Conservation (phyloP, 495 filamentous ascomycete genomes). For the Annulohypoxylon moriforme region DNA sequence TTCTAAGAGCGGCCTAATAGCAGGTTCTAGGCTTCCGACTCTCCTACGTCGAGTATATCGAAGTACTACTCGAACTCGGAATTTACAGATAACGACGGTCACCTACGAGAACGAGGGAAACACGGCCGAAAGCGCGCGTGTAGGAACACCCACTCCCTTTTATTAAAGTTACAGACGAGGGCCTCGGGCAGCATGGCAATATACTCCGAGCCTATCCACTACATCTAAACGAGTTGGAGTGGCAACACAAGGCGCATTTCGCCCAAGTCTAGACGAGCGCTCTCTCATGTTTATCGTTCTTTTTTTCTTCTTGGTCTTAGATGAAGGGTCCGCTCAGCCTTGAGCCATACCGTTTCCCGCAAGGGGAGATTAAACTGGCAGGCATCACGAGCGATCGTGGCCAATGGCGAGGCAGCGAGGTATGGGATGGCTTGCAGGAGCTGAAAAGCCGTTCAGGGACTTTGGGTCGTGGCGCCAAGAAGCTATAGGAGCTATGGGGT, state of each 20-base stretch:
- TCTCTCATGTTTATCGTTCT: not conserved
- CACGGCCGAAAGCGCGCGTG: conserved; percentile 23
- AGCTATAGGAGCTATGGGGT: conserved; percentile 41
- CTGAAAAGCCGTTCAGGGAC: conserved; percentile 40
- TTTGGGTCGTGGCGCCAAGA: conserved; percentile 43
- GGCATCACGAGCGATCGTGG: conserved; percentile 22
- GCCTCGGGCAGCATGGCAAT: conserved; percentile 7
- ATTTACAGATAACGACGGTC: conserved; percentile 20
- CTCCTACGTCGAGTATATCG: conserved; percentile 20
- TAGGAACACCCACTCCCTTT: conserved; percentile 19
- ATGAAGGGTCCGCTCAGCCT: conserved; percentile 42
- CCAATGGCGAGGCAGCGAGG: conserved; percentile 34
- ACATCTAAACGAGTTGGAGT: conserved; percentile 16
- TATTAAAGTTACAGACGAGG: conserved; percentile 30
- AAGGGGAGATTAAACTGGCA: conserved; percentile 46
- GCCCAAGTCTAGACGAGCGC: conserved; percentile 20
- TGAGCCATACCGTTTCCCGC: conserved; percentile 37
- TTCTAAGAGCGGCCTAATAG: conserved; percentile 5
- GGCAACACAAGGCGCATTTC: conserved; percentile 21
- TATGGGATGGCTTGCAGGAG: conserved; percentile 45
- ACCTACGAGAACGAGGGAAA: conserved; percentile 22
- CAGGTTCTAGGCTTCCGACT: conserved; percentile 1
- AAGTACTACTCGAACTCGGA: conserved; percentile 2
- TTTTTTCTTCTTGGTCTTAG: conserved; percentile 30
- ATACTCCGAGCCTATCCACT: conserved; percentile 1